These are phyloP conservation scores for Erythrophleum ivorense DNA, from an alignment of 331 rosid species.

Conservation along the genomic window DNA sequence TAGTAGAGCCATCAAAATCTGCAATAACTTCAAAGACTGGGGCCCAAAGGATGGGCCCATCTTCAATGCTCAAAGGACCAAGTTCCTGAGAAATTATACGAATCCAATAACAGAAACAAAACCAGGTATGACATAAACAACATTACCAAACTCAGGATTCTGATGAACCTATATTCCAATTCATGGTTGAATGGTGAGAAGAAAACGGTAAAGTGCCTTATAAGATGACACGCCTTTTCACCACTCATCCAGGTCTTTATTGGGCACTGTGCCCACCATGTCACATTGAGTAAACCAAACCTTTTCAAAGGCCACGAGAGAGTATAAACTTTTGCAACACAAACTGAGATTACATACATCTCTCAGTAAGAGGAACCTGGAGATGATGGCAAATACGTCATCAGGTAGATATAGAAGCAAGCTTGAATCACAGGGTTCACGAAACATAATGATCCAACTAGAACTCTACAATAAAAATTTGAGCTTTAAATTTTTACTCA, in stretches of 20 bases:
- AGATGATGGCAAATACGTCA: conserved; percentile 67
- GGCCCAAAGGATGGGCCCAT: conserved; percentile 90
- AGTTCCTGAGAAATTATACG: conserved; percentile 91
- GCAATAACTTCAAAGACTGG: conserved; percentile 83
- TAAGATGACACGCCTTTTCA: conserved; percentile 65
- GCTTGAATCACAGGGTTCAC: conserved; percentile 57
- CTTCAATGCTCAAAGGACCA: conserved; percentile 85
- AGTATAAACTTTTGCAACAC: conserved; percentile 62
- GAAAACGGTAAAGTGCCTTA: conserved; percentile 84
- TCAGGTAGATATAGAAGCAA: conserved; percentile 69
- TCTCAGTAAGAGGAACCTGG: conserved; percentile 61
- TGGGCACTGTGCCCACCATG: conserved; percentile 53
- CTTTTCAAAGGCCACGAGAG: conserved; percentile 66
- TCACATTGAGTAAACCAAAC: conserved; percentile 82
- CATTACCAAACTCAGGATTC: conserved; percentile 96
- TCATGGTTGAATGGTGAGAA: conserved; percentile 58
- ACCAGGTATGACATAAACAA: conserved; percentile 92
- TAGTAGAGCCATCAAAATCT: conserved; percentile 63
- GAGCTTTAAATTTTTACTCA: conserved; percentile 17
- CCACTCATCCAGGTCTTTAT: conserved; percentile 75
- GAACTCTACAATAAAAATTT: conserved; percentile 21
- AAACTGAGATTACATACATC: conserved; percentile 73
- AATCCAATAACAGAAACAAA: conserved; percentile 83
- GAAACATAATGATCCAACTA: conserved; percentile 44
- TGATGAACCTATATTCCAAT: conserved; percentile 97